Percentiles rank a stretch among this genome's conserved stretches.
Evolutionary conservation across 2,329 filamentous ascomycete species (phyloP).

Genomic region (Macroventuria anomochaeta): DNA sequence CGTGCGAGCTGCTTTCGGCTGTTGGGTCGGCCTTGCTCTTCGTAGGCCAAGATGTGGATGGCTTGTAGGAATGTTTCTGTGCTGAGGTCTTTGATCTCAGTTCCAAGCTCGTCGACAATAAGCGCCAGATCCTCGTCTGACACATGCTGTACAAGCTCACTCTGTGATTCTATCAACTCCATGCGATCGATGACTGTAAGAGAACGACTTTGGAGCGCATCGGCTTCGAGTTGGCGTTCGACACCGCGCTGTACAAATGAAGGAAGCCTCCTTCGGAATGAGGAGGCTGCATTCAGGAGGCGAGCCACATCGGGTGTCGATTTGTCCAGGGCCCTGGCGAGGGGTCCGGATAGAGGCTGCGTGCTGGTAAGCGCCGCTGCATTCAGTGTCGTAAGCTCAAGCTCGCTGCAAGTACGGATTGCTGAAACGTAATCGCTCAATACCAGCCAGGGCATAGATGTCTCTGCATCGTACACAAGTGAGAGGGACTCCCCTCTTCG

Average conservation of each 20-base stretch:
- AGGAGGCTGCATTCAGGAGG: slow-evolving; percentile 72
- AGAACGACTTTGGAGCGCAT: slow-evolving; percentile 76
- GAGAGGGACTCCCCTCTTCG: slow-evolving; percentile 82
- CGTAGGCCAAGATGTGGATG: slow-evolving; percentile 57
- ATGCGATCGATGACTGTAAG: slow-evolving; percentile 68
- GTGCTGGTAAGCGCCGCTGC: slow-evolving; percentile 48
- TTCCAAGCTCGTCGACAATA: slow-evolving; percentile 68
- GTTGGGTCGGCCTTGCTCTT: slow-evolving; percentile 47
- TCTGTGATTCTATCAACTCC: slow-evolving; percentile 77
- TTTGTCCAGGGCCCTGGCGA: slow-evolving; percentile 42
- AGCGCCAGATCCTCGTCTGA: slow-evolving; percentile 71
- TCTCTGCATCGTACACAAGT: slow-evolving; percentile 73
- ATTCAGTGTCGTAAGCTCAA: slow-evolving; percentile 80
- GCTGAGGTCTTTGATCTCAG: slow-evolving; percentile 53
- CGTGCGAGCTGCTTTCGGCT: slow-evolving; percentile 65
- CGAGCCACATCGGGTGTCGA: slow-evolving; percentile 61
- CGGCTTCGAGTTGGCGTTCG: slow-evolving; percentile 69
- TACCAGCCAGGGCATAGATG: slow-evolving; percentile 80
- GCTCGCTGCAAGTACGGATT: slow-evolving; percentile 76
- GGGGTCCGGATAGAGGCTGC: slow-evolving; percentile 26
- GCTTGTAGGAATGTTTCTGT: slow-evolving; percentile 60
- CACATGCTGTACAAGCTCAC: slow-evolving; percentile 78
- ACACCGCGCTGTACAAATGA: slow-evolving; percentile 73
- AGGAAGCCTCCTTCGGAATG: slow-evolving; percentile 74
- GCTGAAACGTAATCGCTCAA: slow-evolving; percentile 82